phyloP scores from a whole-genome alignment of 805 yeast genomes.

The Nakazawaea ambrosiae region DNA sequence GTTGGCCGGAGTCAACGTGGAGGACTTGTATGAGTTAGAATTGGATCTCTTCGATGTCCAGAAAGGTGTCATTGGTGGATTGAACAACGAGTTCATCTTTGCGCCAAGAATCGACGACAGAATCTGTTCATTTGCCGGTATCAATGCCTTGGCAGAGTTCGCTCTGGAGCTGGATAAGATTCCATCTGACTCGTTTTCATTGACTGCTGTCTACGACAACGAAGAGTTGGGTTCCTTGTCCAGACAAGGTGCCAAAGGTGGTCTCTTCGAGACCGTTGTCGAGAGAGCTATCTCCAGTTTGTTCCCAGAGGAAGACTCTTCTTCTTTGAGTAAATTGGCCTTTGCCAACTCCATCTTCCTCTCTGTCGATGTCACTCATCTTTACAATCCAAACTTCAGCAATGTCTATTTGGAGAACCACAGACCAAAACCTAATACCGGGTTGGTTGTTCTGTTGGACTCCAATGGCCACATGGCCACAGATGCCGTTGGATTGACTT shows the following conservation, averaged over 20 bases:
- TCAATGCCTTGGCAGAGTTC: conserved; percentile 47
- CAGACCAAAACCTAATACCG: conserved; percentile 74
- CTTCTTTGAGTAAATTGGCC: conserved; percentile 12
- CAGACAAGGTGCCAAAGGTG: conserved; percentile 80
- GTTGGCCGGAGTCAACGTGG: conserved; percentile 49
- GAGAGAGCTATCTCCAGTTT: conserved; percentile 40
- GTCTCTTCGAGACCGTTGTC: conserved; percentile 58
- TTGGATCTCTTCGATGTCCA: conserved; percentile 79
- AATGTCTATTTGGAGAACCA: conserved; percentile 69
- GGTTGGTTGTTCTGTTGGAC: conserved; percentile 64
- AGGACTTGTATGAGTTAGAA: conserved; percentile 62
- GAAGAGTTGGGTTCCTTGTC: conserved; percentile 82
- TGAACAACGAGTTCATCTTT: conserved; percentile 67
- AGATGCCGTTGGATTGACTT: conserved; percentile 64
- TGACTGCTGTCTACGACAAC: conserved; percentile 66
- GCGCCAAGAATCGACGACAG: conserved; percentile 86
- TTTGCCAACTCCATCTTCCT: conserved; percentile 68
- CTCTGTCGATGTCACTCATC: conserved; percentile 81
- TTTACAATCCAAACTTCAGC: conserved; percentile 72
- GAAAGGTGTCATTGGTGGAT: conserved; percentile 71
- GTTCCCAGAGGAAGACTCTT: conserved; percentile 16
- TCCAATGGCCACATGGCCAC: conserved; percentile 83
- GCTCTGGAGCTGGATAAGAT: conserved; percentile 22
- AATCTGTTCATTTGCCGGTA: conserved; percentile 70
- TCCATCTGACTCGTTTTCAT: conserved; percentile 28